Evolutionary conservation across 2,329 filamentous ascomycete genomes (phyloP).

Genomic region (Paecilomyces sp.): DNA sequence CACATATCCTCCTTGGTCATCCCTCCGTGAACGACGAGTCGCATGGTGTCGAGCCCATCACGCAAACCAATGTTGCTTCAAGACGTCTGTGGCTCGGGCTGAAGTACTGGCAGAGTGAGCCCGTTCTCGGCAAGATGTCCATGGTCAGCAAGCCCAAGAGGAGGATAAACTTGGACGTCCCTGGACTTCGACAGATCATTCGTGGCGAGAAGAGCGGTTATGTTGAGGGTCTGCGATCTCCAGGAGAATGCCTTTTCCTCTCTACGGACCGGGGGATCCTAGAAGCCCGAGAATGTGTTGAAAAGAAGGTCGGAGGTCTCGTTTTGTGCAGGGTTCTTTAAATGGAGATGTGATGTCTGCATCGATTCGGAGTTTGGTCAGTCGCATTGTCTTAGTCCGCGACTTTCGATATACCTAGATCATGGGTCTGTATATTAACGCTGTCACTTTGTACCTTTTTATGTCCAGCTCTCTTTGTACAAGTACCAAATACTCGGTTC

Average conservation of each 20-base stretch:
- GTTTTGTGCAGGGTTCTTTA: constrained; percentile 63
- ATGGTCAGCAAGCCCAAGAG: constrained; percentile 69
- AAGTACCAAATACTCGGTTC: not conserved
- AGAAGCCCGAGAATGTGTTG: constrained; percentile 75
- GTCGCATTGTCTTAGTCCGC: constrained; percentile 20
- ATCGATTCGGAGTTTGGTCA: constrained; percentile 31
- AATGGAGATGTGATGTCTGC: constrained; percentile 14
- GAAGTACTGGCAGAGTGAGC: constrained; percentile 81
- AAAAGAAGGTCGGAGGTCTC: constrained; percentile 72
- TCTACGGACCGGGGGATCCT: constrained; percentile 70
- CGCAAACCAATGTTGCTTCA: constrained; percentile 62
- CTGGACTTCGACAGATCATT: constrained; percentile 57
- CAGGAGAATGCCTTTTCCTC: constrained; percentile 79
- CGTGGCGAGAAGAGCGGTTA: constrained; percentile 60
- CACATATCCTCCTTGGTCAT: constrained; percentile 46
- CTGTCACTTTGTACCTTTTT: constrained; percentile 15
- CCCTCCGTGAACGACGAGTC: constrained; percentile 33
- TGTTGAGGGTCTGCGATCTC: constrained; percentile 62
- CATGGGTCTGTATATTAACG: constrained; percentile 30
- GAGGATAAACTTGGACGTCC: constrained; percentile 58
- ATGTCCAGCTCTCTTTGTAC: not conserved
- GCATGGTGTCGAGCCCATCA: constrained; percentile 47
- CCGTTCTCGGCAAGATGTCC: constrained; percentile 62
- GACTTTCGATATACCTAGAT: constrained; percentile 24
- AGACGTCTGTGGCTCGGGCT: constrained; percentile 80